Evolutionary conservation across 345 rosid genomes (phyloP).

Genomic region (Lenwebbia sp.): DNA sequence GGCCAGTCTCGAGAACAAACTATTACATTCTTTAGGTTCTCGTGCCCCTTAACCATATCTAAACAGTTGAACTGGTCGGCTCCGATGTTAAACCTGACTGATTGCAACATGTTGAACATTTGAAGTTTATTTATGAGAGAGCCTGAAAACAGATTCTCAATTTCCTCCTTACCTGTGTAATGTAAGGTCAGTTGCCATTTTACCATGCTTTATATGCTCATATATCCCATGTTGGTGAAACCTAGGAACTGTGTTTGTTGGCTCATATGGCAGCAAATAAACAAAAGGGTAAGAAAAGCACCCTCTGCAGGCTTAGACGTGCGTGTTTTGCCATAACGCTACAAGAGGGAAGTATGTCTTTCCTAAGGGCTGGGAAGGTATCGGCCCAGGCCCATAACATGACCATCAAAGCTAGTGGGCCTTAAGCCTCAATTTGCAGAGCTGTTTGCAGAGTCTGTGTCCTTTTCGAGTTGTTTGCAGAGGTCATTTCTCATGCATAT

Average conservation of each 20-base stretch:
- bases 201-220: neutral
- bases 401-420: fast-evolving
- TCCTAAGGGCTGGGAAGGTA: fast-evolving
- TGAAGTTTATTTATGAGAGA: neutral
- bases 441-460: neutral
- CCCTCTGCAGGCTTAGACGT: neutral
- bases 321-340: neutral
- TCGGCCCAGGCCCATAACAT: neutral
- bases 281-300: neutral
- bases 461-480: neutral
- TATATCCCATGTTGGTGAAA: neutral
- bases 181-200: neutral
- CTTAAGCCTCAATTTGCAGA: neutral
- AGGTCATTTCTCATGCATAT: neutral
- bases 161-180: neutral
- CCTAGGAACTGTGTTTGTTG: neutral
- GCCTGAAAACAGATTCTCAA: neutral
- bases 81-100: neutral
- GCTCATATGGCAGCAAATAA: neutral
- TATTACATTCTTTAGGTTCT: neutral
- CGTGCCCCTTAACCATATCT: neutral
- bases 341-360: neutral
- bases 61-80: fast-evolving
- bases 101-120: neutral
- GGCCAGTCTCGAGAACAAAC: neutral